These are phyloP conservation scores for Iberis amara DNA, from an alignment of 441 rosid genomes.

Conservation along the genomic window DNA sequence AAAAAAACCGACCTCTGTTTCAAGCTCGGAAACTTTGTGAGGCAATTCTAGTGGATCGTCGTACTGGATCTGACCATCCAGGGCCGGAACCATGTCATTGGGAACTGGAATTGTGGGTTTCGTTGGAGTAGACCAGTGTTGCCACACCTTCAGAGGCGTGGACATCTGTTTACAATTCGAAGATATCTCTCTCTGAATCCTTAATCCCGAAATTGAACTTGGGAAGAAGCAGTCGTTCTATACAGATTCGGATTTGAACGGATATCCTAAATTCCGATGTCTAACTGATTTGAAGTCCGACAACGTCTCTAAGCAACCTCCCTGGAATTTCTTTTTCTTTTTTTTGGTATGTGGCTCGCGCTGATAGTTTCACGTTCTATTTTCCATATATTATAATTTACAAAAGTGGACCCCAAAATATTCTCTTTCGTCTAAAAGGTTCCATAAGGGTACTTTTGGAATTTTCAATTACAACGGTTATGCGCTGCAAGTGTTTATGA, in stretches of 20 bases:
- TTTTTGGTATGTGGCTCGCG: too few relatives aligned
- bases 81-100: conserved; percentile 38
- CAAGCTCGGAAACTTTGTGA: conserved; percentile 54
- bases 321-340: conserved; percentile 33
- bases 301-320: conserved; percentile 56
- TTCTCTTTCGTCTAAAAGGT: neutral
- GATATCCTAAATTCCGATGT: conserved; percentile 63
- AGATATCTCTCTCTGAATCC: conserved; percentile 25
- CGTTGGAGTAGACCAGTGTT: conserved; percentile 57
- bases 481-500: conserved; percentile 27
- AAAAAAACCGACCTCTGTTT: conserved; percentile 51
- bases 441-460: conserved; percentile 33
- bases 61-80: conserved; percentile 31
- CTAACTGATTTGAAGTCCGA: conserved; percentile 64
- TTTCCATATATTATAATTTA: conserved; percentile 7
- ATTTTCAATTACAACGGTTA: conserved; percentile 27
- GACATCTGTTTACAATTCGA: conserved; percentile 43
- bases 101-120: conserved; percentile 33
- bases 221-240: conserved; percentile 11
- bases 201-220: too few relatives aligned
- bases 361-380: conserved; percentile 39
- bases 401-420: neutral
- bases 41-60: conserved; percentile 31
- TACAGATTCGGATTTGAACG: conserved; percentile 67
- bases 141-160: conserved; percentile 70